Percentiles rank a stretch among this genome's conserved stretches.
Evolutionary conservation across 352 stramenopile species (phyloP).

Genomic region (Phytophthora meadii): DNA sequence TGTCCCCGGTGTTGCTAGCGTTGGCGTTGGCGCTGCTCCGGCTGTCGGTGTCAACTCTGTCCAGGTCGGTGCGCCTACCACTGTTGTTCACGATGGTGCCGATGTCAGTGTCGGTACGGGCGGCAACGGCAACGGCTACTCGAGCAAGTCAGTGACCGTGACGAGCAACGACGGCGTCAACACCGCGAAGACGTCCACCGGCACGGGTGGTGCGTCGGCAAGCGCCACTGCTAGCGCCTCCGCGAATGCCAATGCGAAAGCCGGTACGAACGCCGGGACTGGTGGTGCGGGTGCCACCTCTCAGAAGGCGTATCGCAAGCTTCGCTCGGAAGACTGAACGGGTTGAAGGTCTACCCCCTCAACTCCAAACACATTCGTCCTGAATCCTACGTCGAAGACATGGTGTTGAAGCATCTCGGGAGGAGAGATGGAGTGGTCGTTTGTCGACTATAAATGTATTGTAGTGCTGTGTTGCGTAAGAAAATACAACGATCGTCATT

Average conservation of each 20-base stretch:
- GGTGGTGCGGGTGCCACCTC: background rate
- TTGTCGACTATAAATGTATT: too few species aligned
- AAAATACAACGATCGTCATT: too few species aligned
- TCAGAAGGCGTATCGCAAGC: constrained; percentile 13
- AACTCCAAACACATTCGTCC: too few species aligned
- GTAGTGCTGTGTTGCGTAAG: too few species aligned
- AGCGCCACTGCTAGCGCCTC: constrained; percentile 9
- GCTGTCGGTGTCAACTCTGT: background rate
- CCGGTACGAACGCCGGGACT: constrained; percentile 1
- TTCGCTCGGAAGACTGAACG: constrained; percentile 4
- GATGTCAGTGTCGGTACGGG: constrained; percentile 7
- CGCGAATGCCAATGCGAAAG: constrained; percentile 6
- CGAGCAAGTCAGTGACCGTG: constrained; percentile 11
- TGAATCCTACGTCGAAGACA: too few species aligned
- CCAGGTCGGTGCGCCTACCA: background rate
- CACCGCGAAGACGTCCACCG: constrained; percentile 12
- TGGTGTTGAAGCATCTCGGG: too few species aligned
- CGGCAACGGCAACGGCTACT: constrained; percentile 5
- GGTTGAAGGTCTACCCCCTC: too few species aligned
- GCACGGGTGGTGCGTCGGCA: constrained; percentile 3
- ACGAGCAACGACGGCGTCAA: constrained; percentile 6
- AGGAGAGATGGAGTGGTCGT: too few species aligned
- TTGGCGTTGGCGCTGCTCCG: background rate
- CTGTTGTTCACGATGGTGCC: constrained; percentile 10
- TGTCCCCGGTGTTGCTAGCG: constrained; percentile 1